phyloP scores from a whole-genome alignment of 306 rosid genomes.

The Calophaca sinica region DNA sequence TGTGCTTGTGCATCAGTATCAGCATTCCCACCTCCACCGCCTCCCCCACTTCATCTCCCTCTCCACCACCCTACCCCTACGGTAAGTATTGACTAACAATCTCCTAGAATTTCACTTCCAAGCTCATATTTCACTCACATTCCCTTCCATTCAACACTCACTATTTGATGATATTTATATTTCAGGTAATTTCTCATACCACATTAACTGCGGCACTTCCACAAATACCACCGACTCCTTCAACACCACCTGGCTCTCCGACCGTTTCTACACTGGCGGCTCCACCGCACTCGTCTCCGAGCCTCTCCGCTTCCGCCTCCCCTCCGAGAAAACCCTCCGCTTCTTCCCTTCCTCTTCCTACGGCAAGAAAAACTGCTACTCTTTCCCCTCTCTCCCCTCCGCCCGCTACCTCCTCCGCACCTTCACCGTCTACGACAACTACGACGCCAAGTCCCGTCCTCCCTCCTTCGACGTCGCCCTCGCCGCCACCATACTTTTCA shows the following conservation, averaged over 20 bases:
- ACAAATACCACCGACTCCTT: conserved; percentile 65
- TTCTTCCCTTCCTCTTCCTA: conserved; percentile 69
- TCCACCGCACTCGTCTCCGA: conserved; percentile 70
- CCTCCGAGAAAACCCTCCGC: conserved; percentile 86
- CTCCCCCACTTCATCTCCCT: too few relatives aligned
- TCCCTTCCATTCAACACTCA: not conserved
- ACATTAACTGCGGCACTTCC: conserved; percentile 81
- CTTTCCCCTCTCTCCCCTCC: conserved; percentile 66
- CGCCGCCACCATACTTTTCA: conserved; percentile 74
- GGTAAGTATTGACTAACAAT: conserved; percentile 45
- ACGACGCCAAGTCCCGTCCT: conserved; percentile 82
- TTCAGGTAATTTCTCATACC: conserved; percentile 62
- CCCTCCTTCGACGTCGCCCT: conserved; percentile 89
- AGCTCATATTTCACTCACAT: not conserved
- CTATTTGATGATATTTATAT: not conserved
- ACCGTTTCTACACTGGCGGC: conserved; percentile 84
- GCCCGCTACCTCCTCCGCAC: conserved; percentile 81
- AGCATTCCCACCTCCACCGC: not conserved
- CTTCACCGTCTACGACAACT: conserved; percentile 92
- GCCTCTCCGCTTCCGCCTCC: conserved; percentile 70
- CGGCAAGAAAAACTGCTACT: conserved; percentile 93
- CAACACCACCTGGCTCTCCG: conserved; percentile 79
- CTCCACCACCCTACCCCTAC: conserved; percentile 45
- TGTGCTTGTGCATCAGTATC: not conserved
- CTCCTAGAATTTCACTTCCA: not conserved